A percentile compares a stretch with the other conserved stretches of the same genome.
These are phyloP conservation scores for Tricholoma matsutake DNA, from an alignment of 768 basidiomycete genomes.

Conservation along the genomic window DNA sequence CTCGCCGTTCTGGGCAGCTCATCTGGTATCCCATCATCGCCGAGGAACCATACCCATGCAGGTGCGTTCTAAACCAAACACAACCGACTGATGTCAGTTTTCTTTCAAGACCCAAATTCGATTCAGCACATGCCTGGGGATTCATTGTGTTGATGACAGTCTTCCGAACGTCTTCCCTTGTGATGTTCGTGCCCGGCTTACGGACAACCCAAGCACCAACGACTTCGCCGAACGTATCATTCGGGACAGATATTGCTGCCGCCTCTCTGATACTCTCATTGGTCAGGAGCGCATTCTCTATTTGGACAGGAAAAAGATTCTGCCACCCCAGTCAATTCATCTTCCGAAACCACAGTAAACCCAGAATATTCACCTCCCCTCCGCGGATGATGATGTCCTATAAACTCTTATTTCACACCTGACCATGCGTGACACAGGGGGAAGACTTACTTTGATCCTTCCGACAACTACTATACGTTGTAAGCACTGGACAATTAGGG, in stretches of 20 bases:
- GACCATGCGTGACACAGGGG: not conserved
- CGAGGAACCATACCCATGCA: constrained; percentile 80
- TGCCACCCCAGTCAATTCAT: constrained; percentile 20
- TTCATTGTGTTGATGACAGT: constrained; percentile 64
- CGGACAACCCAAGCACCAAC: constrained; percentile 78
- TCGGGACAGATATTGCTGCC: constrained; percentile 70
- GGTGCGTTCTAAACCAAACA: constrained; percentile 59
- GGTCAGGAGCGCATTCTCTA: constrained; percentile 68
- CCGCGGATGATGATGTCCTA: constrained; percentile 86
- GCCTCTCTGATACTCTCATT: constrained; percentile 64
- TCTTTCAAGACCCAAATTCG: not conserved
- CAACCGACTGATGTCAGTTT: not conserved
- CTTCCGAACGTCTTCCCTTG: constrained; percentile 51
- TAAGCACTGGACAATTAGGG: not conserved
- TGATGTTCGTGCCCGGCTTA: constrained; percentile 36
- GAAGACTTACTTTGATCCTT: constrained; percentile 62
- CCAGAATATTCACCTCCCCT: constrained; percentile 55
- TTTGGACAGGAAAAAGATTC: constrained; percentile 84
- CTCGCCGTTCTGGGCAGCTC: constrained; percentile 85
- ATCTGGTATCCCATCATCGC: constrained; percentile 52
- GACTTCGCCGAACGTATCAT: constrained; percentile 67
- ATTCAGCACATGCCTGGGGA: constrained; percentile 56
- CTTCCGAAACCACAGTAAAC: not conserved
- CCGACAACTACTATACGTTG: constrained; percentile 56
- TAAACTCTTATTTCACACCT: not conserved